Evolutionary conservation across 2,329 filamentous ascomycete species (phyloP), one percentile per base, ranked within the genome.

Genomic region (Hyphodiscus sp.): DNA sequence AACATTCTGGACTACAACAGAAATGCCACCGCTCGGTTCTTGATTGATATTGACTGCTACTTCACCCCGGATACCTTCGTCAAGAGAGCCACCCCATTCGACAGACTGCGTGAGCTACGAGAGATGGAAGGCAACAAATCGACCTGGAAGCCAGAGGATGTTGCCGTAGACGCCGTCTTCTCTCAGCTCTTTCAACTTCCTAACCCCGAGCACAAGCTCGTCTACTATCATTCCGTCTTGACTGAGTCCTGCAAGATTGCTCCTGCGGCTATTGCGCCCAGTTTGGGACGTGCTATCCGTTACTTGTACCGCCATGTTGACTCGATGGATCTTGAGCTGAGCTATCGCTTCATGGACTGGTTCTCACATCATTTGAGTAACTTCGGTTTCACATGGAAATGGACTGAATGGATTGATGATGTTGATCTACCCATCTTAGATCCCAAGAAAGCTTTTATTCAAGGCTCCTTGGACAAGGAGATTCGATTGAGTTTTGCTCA

Each of bases 311-410:
- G 88, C 58, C 91, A 87, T 68, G 76, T 89, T 10, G 85, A 90
- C 55, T 81, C 79, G 2, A 84, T 97, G 76, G 94, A 99, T 66
- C 76, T 96, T 47, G 91, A 97, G 71, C 75, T 99, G 44, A 80
- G 77, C 52, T 87, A 91, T 65, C 83, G 94, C 23, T 97, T 97
- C 72, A 77, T 96, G 67, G 92, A 97, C 69, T 99, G 94, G 94
- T 99, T 99, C 67, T 82, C 92, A 18, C 94, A 99, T 69, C 94
- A 99, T 74, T 74, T 99, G 61, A 96, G 91, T 73, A 99, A 99
- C 74, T 99, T 99, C 68, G 94, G 95, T 50, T 99, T 97, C 69
- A 94, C 94, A 10, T 99, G 94, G 94, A 97, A 97, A 72, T 99
- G 94, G 94, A 86, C 87, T 16, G 94, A 99, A 73, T 99, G 94